Percentiles rank a stretch among this genome's conserved stretches.
These are phyloP conservation scores for Gardenia jasminoides DNA, from an alignment of 257 asterid genomes.

Conservation along the genomic window DNA sequence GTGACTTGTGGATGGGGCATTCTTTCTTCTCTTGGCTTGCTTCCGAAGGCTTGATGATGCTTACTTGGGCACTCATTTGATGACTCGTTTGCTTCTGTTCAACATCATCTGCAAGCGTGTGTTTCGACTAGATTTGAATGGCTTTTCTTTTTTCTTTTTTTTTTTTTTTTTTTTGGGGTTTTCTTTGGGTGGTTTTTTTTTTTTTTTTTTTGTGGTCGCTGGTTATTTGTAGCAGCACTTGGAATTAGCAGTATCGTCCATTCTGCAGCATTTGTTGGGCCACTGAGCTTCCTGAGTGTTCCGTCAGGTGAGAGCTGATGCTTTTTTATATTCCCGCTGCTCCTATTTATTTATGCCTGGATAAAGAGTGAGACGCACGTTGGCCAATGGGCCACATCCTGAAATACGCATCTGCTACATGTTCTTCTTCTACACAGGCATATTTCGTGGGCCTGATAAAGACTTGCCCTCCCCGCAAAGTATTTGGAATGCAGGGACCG, in stretches of 20 bases:
- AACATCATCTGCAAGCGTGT: not conserved
- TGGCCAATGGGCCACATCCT: conserved; percentile 7
- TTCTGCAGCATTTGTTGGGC: too few relatives aligned
- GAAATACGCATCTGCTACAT: not conserved
- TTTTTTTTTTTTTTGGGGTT: too few relatives aligned
- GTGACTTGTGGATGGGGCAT: not conserved
- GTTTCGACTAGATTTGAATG: not conserved
- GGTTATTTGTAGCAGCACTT: too few relatives aligned
- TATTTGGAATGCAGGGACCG: not conserved
- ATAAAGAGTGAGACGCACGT: conserved; percentile 16
- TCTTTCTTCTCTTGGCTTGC: not conserved
- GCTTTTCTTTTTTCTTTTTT: too few relatives aligned
- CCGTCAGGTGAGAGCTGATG: not conserved
- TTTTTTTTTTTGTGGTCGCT: too few relatives aligned
- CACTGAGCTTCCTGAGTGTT: not conserved
- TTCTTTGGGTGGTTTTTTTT: too few relatives aligned
- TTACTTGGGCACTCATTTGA: not conserved
- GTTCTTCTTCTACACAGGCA: not conserved
- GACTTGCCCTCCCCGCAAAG: conserved; percentile 1
- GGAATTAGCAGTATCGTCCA: too few relatives aligned
- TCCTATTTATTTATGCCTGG: not conserved
- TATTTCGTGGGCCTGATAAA: not conserved
- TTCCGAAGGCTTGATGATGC: not conserved
- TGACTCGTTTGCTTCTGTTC: conserved; percentile 5
- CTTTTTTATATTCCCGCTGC: too few relatives aligned